These are phyloP conservation scores for Cicer cuneatum DNA, from an alignment of 306 rosid genomes.

Conservation along the genomic window DNA sequence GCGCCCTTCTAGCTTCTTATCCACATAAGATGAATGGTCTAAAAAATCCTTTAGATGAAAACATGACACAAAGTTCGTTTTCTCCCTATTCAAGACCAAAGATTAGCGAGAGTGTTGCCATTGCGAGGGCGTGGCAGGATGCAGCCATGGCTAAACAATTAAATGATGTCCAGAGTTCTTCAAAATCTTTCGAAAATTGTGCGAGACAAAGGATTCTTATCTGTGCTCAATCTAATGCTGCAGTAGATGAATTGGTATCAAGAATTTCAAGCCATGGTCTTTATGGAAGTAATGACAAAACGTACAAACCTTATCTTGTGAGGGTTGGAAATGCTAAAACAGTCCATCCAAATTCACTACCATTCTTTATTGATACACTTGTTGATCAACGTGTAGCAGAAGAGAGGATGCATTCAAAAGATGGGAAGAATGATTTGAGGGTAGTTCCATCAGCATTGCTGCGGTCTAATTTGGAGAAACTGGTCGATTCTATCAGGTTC, in stretches of 20 bases:
- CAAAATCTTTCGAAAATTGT: conserved; percentile 57
- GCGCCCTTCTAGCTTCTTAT: conserved; percentile 78
- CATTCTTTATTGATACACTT: conserved; percentile 89
- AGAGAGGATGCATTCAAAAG: conserved; percentile 67
- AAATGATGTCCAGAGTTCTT: conserved; percentile 58
- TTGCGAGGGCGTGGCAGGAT: conserved; percentile 98
- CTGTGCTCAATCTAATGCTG: conserved; percentile 99
- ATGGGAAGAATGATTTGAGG: conserved; percentile 58
- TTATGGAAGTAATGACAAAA: conserved; percentile 74
- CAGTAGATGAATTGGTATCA: conserved; percentile 94
- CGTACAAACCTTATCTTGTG: conserved; percentile 92
- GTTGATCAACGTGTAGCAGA: conserved; percentile 86
- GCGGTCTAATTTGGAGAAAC: conserved; percentile 80
- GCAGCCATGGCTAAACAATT: conserved; percentile 90
- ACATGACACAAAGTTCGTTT: conserved; percentile 50
- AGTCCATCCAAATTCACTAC: conserved; percentile 85
- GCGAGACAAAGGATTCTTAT: conserved; percentile 80
- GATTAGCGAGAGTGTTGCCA: conserved; percentile 68
- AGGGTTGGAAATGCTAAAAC: conserved; percentile 96
- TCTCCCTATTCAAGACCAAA: conserved; percentile 50
- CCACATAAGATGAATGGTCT: conserved; percentile 49
- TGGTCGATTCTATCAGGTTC: conserved; percentile 78
- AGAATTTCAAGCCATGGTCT: conserved; percentile 87
- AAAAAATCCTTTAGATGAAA: conserved; percentile 45
- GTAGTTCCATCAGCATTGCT: conserved; percentile 58